phyloP scores from a whole-genome alignment of 768 basidiomycete species.

The Termitomyces sp. region DNA sequence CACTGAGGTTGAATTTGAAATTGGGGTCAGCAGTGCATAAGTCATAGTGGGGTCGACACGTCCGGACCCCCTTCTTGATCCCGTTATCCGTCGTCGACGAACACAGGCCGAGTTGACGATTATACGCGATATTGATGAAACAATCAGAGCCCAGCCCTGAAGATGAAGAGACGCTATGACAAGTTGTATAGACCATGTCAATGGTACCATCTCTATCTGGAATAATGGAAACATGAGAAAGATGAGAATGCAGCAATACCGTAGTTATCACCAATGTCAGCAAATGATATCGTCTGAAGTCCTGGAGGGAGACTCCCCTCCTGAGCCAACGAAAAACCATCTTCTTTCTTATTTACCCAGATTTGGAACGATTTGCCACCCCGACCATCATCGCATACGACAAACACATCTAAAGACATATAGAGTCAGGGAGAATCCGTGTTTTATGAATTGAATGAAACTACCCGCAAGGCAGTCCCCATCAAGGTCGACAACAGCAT shows the following conservation, averaged over 20 bases:
- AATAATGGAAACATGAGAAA: neutral
- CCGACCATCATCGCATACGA: conserved; percentile 70
- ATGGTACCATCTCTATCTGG: conserved; percentile 94
- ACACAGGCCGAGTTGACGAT: conserved; percentile 85
- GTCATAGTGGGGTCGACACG: conserved; percentile 73
- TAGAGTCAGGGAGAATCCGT: neutral
- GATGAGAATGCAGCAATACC: neutral
- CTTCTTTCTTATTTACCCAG: conserved; percentile 82
- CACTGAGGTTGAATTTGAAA: conserved; percentile 70
- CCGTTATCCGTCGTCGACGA: conserved; percentile 45
- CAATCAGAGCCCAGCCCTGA: conserved; percentile 76
- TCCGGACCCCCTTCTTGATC: conserved; percentile 40
- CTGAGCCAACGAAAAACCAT: conserved; percentile 68
- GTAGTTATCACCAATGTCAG: conserved; percentile 61
- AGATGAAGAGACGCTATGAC: conserved; percentile 58
- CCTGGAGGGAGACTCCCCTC: conserved; percentile 69
- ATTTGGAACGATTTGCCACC: conserved; percentile 75
- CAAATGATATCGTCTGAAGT: conserved; percentile 77
- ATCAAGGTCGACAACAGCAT: conserved; percentile 89
- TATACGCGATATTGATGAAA: conserved; percentile 87
- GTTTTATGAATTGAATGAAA: neutral
- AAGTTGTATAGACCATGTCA: conserved; percentile 90
- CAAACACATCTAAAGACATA: conserved; percentile 65
- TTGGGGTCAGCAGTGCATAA: conserved; percentile 77
- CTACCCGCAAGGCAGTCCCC: conserved; percentile 93